These are phyloP conservation scores for Apiospora kogelbergensis DNA, from an alignment of 2,329 filamentous ascomycete species.

Conservation along the genomic window DNA sequence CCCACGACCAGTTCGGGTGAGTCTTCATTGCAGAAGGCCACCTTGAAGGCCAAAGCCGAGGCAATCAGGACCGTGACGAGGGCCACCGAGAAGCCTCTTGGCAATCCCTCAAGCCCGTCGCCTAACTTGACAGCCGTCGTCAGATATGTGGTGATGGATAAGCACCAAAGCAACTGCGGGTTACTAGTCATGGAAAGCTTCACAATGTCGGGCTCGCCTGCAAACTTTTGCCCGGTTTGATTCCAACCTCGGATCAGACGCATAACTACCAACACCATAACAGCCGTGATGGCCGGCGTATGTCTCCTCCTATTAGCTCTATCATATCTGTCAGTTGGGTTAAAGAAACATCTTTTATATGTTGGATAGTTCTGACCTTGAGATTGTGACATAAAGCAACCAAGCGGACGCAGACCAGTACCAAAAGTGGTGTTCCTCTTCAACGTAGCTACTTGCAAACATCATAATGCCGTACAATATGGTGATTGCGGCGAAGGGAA, in stretches of 20 bases:
- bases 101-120: constrained; percentile 36
- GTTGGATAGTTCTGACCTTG: constrained; percentile 30
- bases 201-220: constrained; percentile 85
- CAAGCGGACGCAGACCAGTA: constrained; percentile 83
- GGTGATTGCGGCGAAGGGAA: constrained; percentile 51
- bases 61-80: constrained; percentile 43
- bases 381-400: constrained; percentile 55
- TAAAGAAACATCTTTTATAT: not conserved
- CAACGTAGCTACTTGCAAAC: constrained; percentile 97
- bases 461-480: constrained; percentile 80
- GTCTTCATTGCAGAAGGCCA: constrained; percentile 84
- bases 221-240: constrained; percentile 94
- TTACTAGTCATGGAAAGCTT: constrained; percentile 66
- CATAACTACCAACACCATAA: constrained; percentile 58
- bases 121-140: constrained; percentile 52
- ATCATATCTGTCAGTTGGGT: not conserved
- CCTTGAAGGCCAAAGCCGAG: constrained; percentile 77
- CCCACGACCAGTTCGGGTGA: constrained; percentile 75
- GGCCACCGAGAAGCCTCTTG: constrained; percentile 40
- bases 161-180: constrained; percentile 68
- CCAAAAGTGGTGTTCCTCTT: constrained; percentile 99
- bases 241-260: constrained; percentile 82
- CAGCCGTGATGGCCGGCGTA: not conserved
- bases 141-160: constrained; percentile 70
- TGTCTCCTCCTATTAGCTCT: not conserved